These are phyloP conservation scores for Lotus japonicus DNA, from an alignment of 306 rosid species.

Conservation along the genomic window DNA sequence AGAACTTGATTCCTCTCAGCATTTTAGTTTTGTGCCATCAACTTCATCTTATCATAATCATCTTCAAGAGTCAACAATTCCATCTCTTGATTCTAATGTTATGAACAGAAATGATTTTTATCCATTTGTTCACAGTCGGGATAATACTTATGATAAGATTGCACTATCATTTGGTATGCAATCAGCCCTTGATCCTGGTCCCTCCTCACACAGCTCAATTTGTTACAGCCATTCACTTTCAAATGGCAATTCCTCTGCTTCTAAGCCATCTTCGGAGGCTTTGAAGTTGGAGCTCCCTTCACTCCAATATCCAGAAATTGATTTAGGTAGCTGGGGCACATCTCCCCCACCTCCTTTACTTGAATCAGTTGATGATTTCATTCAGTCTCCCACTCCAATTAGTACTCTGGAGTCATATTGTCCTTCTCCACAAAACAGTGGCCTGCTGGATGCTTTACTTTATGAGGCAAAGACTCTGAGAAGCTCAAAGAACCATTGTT, in stretches of 20 bases:
- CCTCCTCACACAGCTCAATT: slow-evolving; percentile 39
- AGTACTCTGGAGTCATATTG: slow-evolving; percentile 19
- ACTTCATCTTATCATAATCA: slow-evolving; percentile 54
- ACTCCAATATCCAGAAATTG: slow-evolving; percentile 95
- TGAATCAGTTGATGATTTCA: slow-evolving; percentile 68
- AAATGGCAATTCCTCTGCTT: slow-evolving; percentile 93
- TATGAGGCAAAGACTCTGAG: slow-evolving; percentile 49
- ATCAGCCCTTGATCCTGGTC: slow-evolving; percentile 47
- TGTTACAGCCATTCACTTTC: slow-evolving; percentile 72
- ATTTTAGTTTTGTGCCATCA: slow-evolving; percentile 40
- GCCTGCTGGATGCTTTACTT: slow-evolving; percentile 82
- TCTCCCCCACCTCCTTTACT: slow-evolving; percentile 55
- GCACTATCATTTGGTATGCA: slow-evolving; percentile 45
- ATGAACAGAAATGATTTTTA: slow-evolving; percentile 37
- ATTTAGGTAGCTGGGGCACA: slow-evolving; percentile 74
- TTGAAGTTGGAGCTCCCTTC: slow-evolving; percentile 99
- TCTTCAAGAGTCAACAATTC: slow-evolving; percentile 50
- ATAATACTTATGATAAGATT: slow-evolving; percentile 39
- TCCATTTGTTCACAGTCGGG: slow-evolving; percentile 40
- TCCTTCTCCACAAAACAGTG: slow-evolving; percentile 68
- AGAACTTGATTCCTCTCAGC: slow-evolving; percentile 62
- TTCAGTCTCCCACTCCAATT: slow-evolving; percentile 51
- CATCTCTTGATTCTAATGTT: slow-evolving; percentile 43
- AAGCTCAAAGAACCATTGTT: slow-evolving; percentile 47
- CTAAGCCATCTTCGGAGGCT: slow-evolving; percentile 61